Evolutionary conservation across 1,284 basidiomycete genomes (phyloP).

Genomic region (Cutaneotrichosporon arboriforme): DNA sequence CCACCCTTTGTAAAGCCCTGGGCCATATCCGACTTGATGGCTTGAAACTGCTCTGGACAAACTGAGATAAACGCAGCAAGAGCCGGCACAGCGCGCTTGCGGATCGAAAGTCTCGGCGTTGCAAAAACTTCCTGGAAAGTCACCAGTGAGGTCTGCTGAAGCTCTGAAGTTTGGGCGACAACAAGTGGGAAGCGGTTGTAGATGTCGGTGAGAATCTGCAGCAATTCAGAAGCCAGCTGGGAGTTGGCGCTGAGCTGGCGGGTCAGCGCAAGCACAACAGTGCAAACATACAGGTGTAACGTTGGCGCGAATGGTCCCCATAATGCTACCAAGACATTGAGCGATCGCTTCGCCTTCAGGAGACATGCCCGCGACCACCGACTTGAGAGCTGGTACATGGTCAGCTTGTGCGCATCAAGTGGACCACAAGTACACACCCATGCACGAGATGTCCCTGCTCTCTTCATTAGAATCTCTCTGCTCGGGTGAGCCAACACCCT

Average conservation of each 20-base stretch:
- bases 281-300: slow-evolving; percentile 51
- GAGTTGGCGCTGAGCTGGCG: slow-evolving; percentile 57
- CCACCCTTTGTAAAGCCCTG: slow-evolving; percentile 23
- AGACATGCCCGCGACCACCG: slow-evolving; percentile 76
- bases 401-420: not conserved
- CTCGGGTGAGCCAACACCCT: slow-evolving; percentile 20
- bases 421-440: slow-evolving; percentile 60
- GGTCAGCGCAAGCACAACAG: slow-evolving; percentile 11
- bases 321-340: slow-evolving; percentile 1
- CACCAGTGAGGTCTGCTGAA: slow-evolving; percentile 58
- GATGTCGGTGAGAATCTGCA: slow-evolving; percentile 86
- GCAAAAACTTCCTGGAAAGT: slow-evolving; percentile 70
- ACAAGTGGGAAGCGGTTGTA: slow-evolving; percentile 75
- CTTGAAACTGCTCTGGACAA: slow-evolving; percentile 28
- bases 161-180: slow-evolving; percentile 54
- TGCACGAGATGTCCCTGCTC: slow-evolving; percentile 75
- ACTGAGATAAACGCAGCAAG: slow-evolving; percentile 48
- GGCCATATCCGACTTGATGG: slow-evolving; percentile 25
- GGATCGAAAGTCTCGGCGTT: slow-evolving; percentile 72
- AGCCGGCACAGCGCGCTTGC: slow-evolving; percentile 82
- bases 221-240: slow-evolving; percentile 79
- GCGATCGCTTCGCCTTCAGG: slow-evolving; percentile 3
- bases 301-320: slow-evolving; percentile 54
- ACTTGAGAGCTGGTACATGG: slow-evolving; percentile 75
- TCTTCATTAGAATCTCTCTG: slow-evolving; percentile 37